phyloP scores from a whole-genome alignment of 306 rosid species.

The Pyrus communis region DNA sequence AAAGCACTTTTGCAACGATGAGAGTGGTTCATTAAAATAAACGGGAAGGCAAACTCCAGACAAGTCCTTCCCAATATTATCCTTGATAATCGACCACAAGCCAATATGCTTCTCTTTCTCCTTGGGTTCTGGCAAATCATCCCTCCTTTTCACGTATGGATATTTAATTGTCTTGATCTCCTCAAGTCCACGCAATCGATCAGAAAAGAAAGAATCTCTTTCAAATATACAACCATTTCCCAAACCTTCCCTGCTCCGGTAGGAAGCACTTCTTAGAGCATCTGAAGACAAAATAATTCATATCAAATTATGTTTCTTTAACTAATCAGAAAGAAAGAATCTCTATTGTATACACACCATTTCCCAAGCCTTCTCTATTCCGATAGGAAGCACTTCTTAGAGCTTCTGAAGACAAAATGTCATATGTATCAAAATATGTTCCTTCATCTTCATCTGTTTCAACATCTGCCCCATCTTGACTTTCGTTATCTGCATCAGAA shows the following conservation, averaged over 20 bases:
- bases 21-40: slow-evolving; percentile 97
- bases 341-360: slow-evolving; percentile 37
- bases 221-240: slow-evolving; percentile 55
- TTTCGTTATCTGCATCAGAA: slow-evolving; percentile 83
- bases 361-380: slow-evolving; percentile 63
- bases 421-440: slow-evolving; percentile 82
- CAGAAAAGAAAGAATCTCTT: slow-evolving; percentile 55
- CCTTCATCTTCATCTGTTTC: slow-evolving; percentile 94
- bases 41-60: slow-evolving; percentile 99
- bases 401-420: slow-evolving; percentile 76
- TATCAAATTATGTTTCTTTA: slow-evolving; percentile 44
- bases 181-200: slow-evolving; percentile 50
- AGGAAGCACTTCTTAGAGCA: slow-evolving; percentile 88
- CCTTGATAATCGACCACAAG: slow-evolving; percentile 97
- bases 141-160: slow-evolving; percentile 84
- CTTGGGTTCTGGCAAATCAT: slow-evolving; percentile 85
- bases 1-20: slow-evolving; percentile 95
- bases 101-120: slow-evolving; percentile 90
- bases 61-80: slow-evolving; percentile 95
- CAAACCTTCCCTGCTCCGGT: slow-evolving; percentile 68
- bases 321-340: slow-evolving; percentile 42
- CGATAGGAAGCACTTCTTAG: slow-evolving; percentile 93
- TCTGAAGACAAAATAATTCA: slow-evolving; percentile 65
- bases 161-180: slow-evolving; percentile 51
- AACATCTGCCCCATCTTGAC: slow-evolving; percentile 88